phyloP scores from a whole-genome alignment of 1,284 basidiomycete genomes.

The Wolfiporia cocos region DNA sequence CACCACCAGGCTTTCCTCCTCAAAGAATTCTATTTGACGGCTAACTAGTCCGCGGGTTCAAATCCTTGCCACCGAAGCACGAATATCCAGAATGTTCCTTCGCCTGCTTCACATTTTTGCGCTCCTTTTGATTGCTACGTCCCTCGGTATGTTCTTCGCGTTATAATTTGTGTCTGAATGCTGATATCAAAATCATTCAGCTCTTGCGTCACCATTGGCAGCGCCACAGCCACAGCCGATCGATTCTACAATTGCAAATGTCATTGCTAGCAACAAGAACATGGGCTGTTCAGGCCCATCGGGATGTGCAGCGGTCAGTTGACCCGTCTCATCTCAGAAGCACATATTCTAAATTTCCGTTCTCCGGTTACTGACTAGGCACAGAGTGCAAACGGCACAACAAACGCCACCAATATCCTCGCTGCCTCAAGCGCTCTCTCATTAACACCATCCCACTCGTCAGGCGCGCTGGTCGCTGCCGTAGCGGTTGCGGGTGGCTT shows the following conservation, averaged over 20 bases:
- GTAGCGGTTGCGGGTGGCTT: constrained; percentile 4
- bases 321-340: not conserved
- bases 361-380: not conserved
- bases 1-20: no score
- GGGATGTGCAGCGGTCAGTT: constrained; percentile 6
- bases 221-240: constrained; percentile 6
- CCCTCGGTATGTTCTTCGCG: constrained; percentile 1
- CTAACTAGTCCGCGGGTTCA: no score
- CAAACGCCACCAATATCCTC: not conserved
- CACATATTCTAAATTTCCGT: not conserved
- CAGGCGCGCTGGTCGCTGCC: not conserved
- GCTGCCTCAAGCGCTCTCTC: constrained; percentile 2
- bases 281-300: constrained; percentile 3
- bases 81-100: constrained; percentile 5
- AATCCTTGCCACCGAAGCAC: no score
- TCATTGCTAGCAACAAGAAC: constrained; percentile 6
- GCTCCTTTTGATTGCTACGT: constrained; percentile 2
- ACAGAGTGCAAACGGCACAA: not conserved
- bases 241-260: constrained; percentile 4
- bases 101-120: constrained; percentile 2
- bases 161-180: not conserved
- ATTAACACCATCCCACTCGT: not conserved
- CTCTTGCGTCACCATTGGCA: not conserved
- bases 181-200: not conserved
- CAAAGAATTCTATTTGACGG: no score